These are phyloP conservation scores for Cucurbitaria berberidis DNA, from an alignment of 2,329 filamentous ascomycete genomes.

Conservation along the genomic window DNA sequence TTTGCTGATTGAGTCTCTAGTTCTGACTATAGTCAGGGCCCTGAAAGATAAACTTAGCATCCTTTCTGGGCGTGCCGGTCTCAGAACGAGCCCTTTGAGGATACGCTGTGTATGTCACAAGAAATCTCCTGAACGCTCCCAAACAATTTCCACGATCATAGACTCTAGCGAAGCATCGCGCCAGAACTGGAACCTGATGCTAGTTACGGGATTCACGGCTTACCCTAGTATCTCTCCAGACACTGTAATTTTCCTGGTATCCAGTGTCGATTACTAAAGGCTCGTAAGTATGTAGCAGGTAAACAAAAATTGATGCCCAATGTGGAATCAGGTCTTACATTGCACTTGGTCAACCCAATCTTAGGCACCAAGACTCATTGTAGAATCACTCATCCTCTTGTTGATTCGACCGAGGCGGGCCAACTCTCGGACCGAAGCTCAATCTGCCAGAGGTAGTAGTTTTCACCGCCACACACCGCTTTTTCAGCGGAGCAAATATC, in stretches of 20 bases:
- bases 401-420: background rate
- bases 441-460: background rate
- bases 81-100: background rate
- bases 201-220: too few relatives aligned
- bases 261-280: too few relatives aligned
- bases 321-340: background rate
- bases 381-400: background rate
- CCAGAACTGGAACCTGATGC: background rate
- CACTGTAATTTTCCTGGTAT: background rate
- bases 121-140: background rate
- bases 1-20: background rate
- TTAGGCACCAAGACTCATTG: background rate
- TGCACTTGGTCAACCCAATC: background rate
- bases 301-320: too few relatives aligned
- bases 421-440: background rate
- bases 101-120: background rate
- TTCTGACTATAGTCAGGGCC: background rate
- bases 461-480: constrained; percentile 32
- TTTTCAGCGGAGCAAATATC: constrained; percentile 5
- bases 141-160: background rate
- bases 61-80: background rate
- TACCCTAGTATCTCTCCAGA: background rate
- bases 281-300: too few relatives aligned
- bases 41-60: background rate
- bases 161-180: background rate